A percentile compares a stretch with the other conserved stretches of the same genome.
Evolutionary conservation across 2,329 filamentous ascomycete species (phyloP).

Genomic region (Fusarium domesticum): DNA sequence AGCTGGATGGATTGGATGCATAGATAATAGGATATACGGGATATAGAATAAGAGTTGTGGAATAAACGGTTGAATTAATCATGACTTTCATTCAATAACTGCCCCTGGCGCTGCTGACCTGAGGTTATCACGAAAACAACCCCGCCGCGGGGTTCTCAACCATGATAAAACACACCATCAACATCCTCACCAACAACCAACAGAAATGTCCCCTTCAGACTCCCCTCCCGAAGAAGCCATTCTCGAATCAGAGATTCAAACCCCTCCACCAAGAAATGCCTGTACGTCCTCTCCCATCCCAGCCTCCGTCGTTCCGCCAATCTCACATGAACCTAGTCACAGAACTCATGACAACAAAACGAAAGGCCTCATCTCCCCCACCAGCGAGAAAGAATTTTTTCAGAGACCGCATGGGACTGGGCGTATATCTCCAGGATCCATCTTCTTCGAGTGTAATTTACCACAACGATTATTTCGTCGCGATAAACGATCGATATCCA

Average conservation of each 20-base stretch:
- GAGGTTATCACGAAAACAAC: no score
- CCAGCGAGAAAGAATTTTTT: constrained; percentile 33
- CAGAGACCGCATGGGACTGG: constrained; percentile 59
- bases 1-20: constrained; percentile 82
- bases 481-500: constrained; percentile 79
- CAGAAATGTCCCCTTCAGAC: constrained; percentile 25
- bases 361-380: constrained; percentile 28
- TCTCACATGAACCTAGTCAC: constrained; percentile 18
- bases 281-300: constrained; percentile 34
- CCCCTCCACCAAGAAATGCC: constrained; percentile 38
- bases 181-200: no score
- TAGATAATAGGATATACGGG: constrained; percentile 30
- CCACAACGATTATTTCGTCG: constrained; percentile 65
- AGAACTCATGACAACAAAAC: constrained; percentile 39
- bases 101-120: no score
- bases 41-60: background rate
- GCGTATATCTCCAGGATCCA: constrained; percentile 64
- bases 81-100: no score
- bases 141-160: no score
- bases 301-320: background rate
- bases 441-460: constrained; percentile 62
- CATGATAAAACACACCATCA: no score
- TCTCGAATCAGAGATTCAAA: constrained; percentile 41
- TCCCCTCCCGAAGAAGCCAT: constrained; percentile 41
- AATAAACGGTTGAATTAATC: background rate